Evolutionary conservation across 495 filamentous ascomycete species (phyloP).

Genomic region (Podospora appendiculata): DNA sequence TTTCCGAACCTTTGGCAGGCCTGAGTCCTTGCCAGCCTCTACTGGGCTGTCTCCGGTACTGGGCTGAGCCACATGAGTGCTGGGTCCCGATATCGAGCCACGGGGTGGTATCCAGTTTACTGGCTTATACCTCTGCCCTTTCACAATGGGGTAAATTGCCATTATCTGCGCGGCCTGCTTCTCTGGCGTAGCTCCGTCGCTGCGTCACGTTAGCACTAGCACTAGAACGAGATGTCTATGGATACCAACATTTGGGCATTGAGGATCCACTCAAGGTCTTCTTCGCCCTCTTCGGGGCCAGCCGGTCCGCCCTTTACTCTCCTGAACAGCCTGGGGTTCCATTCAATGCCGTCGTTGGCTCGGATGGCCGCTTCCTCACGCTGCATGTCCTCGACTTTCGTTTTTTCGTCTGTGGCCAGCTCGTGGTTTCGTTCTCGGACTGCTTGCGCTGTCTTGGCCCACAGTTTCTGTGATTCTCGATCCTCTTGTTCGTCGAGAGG

Average conservation of each 20-base stretch:
- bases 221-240: conserved; percentile 14
- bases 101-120: conserved; percentile 32
- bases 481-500: conserved; percentile 83
- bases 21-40: too few species aligned
- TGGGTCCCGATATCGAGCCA: conserved; percentile 8
- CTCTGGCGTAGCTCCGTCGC: conserved; percentile 60
- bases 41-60: background rate
- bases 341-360: conserved; percentile 74
- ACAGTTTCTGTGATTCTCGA: conserved; percentile 82
- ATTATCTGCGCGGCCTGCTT: conserved; percentile 78
- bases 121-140: conserved; percentile 51
- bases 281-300: conserved; percentile 73
- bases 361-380: conserved; percentile 80
- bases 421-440: conserved; percentile 81
- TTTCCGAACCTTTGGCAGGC: conserved; percentile 9
- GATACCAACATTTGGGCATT: conserved; percentile 70
- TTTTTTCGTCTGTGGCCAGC: conserved; percentile 89
- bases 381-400: conserved; percentile 85
- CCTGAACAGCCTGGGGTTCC: conserved; percentile 82
- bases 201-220: conserved; percentile 8
- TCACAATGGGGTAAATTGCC: conserved; percentile 76
- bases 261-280: conserved; percentile 90
- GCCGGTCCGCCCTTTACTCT: conserved; percentile 62
- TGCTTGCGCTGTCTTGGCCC: conserved; percentile 71
- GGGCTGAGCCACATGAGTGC: background rate